A percentile compares a stretch with the other conserved stretches of the same genome.
phyloP scores from a whole-genome alignment of 2,329 filamentous ascomycete genomes.

The Pyricularia grisea region DNA sequence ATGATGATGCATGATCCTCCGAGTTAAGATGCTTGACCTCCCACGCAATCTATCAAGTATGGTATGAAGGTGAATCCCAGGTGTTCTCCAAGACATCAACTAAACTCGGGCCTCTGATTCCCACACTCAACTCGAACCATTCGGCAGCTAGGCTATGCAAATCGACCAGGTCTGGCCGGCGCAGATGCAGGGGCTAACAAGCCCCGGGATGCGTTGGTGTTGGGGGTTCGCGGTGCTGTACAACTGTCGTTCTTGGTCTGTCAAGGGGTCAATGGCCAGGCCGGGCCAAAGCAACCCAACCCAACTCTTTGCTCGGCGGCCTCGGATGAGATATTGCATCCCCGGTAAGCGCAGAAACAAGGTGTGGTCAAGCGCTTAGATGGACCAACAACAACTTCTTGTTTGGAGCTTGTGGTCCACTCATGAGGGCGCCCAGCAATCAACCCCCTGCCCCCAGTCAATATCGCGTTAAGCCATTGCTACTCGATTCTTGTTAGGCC shows the following conservation, averaged over 20 bases:
- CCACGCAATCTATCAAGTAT: background rate
- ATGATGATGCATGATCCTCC: too few species aligned
- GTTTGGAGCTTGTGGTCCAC: background rate
- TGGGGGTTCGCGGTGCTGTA: background rate
- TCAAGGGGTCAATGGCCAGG: background rate
- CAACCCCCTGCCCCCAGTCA: background rate
- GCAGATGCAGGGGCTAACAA: background rate
- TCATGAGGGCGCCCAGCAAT: background rate
- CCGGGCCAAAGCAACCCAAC: background rate
- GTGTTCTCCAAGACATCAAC: background rate
- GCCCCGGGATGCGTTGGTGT: background rate
- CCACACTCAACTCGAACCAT: background rate
- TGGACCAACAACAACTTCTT: background rate
- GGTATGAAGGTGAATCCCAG: background rate
- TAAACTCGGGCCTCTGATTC: background rate
- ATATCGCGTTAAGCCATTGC: background rate
- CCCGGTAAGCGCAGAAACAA: background rate
- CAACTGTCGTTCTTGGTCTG: too few species aligned
- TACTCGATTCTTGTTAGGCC: background rate
- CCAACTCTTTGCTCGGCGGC: background rate
- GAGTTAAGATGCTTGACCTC: background rate
- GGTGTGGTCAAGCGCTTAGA: background rate
- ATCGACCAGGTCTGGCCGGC: background rate
- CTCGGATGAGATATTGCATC: background rate
- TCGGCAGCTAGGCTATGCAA: background rate